A percentile compares a stretch with the other conserved stretches of the same genome.
Evolutionary conservation across 371 early-diverging fungal genomes (phyloP).

Genomic region (Mucor plumbeus): DNA sequence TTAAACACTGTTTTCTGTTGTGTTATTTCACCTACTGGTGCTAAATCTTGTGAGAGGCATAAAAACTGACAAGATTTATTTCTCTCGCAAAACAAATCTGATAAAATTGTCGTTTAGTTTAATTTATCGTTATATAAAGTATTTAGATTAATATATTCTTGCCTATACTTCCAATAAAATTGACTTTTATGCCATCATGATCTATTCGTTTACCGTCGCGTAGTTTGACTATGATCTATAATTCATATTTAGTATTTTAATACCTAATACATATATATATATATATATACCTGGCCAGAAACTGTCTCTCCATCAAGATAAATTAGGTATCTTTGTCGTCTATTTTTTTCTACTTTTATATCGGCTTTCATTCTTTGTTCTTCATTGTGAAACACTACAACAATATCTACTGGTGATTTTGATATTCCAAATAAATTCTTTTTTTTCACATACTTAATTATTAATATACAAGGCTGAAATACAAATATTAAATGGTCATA

Average conservation of each 20-base stretch:
- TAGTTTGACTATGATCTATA: slow-evolving; percentile 74
- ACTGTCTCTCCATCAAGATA: slow-evolving; percentile 93
- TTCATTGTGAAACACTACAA: slow-evolving; percentile 75
- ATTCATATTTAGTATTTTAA: neutral
- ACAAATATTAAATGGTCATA: too few species aligned
- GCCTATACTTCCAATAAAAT: slow-evolving; percentile 88
- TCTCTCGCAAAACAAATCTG: slow-evolving; percentile 87
- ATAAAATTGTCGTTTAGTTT: neutral
- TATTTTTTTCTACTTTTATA: slow-evolving; percentile 84
- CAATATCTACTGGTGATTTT: slow-evolving; percentile 75
- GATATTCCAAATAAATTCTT: slow-evolving; percentile 78
- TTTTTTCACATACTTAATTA: neutral
- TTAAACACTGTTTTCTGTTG: slow-evolving; percentile 61
- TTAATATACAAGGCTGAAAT: neutral
- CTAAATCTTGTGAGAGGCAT: slow-evolving; percentile 77
- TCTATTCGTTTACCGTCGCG: slow-evolving; percentile 86
- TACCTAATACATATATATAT: neutral
- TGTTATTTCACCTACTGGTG: slow-evolving; percentile 75
- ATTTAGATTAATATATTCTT: slow-evolving; percentile 37
- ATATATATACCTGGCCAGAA: slow-evolving; percentile 75
- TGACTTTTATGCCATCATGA: slow-evolving; percentile 92
- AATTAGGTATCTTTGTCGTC: slow-evolving; percentile 78
- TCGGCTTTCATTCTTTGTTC: slow-evolving; percentile 76
- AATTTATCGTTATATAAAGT: neutral
- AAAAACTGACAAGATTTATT: slow-evolving; percentile 88